Evolutionary conservation across 2,329 filamentous ascomycete genomes (phyloP), one percentile per base, ranked within the genome.

Genomic region (Aspergillus vadensis): DNA sequence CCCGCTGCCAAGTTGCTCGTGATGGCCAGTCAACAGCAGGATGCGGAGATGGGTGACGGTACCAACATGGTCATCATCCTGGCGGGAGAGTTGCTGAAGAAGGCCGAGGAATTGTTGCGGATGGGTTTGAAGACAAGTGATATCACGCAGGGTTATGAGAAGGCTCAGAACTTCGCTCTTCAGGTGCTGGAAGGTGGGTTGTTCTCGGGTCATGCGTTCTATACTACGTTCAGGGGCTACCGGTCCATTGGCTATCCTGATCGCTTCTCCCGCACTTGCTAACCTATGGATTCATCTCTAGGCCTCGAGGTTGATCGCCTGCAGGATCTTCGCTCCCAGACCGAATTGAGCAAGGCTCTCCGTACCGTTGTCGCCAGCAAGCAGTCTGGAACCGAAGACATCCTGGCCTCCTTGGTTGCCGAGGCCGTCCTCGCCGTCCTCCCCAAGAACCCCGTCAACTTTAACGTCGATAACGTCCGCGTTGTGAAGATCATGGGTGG

Each of bases 401-500:
- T 92, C 72, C 84, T 99, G 57, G 91, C 93, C 63, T 83, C 89
- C 57, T 85, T 98, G 71, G 93, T 99, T 66, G 89, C 96, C 49
- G 92, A 97, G 75, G 86, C 86, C 30, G 86, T 88, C 21, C 86
- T 98, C 59, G 88, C 92, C 48, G 93, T 99, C 19, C 85, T 99
- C 65, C 95, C 96, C 68, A 97, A 97, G 83, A 97, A 97, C 81
- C 91, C 95, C 21, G 81, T 85, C 76, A 93, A 96, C 81, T 99
- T 99, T 86, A 99, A 97, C 79, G 92, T 99, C 66, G 95, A 99
- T 83, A 99, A 99, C 78, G 89, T 99, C 71, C 91, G 95, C 62
- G 96, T 99, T 60, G 96, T 99, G 71, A 99, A 99, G 86, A 99
- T 99, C 73, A 98, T 99, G 94, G 95, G 95, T 70, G 94, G 95